Evolutionary conservation across 2,329 filamentous ascomycete genomes (phyloP).

Genomic region (Thyridium curvatum): DNA sequence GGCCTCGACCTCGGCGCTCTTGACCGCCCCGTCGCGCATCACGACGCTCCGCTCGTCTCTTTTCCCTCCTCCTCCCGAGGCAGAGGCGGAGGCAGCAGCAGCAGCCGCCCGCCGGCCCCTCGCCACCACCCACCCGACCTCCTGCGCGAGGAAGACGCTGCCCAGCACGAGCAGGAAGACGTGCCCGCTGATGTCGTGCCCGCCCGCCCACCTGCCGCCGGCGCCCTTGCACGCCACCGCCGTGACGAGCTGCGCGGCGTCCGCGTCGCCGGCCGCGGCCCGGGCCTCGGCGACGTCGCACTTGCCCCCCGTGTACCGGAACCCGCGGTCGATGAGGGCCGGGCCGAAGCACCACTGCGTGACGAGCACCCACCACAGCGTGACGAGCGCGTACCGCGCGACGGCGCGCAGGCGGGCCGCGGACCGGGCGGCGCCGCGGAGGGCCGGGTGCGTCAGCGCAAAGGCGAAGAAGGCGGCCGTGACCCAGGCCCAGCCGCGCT

Average conservation of each 20-base stretch:
- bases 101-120: conserved; percentile 22
- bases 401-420: conserved; percentile 41
- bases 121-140: conserved; percentile 58
- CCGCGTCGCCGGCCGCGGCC: conserved; percentile 23
- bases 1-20: conserved; percentile 47
- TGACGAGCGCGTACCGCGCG: conserved; percentile 66
- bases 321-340: conserved; percentile 81
- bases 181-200: conserved; percentile 93
- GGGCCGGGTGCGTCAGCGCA: conserved; percentile 57
- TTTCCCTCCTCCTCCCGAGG: conserved; percentile 28
- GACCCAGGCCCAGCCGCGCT: conserved; percentile 91
- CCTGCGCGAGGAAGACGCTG: conserved; percentile 74
- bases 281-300: conserved; percentile 58
- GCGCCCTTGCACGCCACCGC: conserved; percentile 75
- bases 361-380: conserved; percentile 73
- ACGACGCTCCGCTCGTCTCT: conserved; percentile 45
- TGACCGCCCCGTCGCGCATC: conserved; percentile 60
- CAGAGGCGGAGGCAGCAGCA: neutral
- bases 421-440: conserved; percentile 18
- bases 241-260: conserved; percentile 51
- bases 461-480: conserved; percentile 69
- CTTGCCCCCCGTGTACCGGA: conserved; percentile 78
- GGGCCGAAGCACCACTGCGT: conserved; percentile 98
- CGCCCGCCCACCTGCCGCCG: conserved; percentile 84
- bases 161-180: conserved; percentile 87